Evolutionary conservation across 129 eudicot species (phyloP).

Genomic region (Escallonia rubra): DNA sequence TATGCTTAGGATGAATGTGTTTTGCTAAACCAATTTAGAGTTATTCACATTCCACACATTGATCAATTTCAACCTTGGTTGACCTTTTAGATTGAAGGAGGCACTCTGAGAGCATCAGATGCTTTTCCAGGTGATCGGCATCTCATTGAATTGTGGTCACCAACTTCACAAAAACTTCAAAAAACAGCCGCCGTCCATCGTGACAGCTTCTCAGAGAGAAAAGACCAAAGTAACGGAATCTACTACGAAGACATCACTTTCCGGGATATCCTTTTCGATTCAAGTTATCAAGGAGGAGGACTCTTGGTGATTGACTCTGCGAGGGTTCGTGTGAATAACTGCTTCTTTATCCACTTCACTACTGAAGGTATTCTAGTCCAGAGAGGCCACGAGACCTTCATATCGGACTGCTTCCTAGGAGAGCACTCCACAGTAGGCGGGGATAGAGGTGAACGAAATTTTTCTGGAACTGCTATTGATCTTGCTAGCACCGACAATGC

Average conservation of each 20-base stretch:
- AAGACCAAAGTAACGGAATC: conserved; percentile 25
- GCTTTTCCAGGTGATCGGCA: conserved; percentile 56
- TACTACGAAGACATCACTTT: conserved; percentile 63
- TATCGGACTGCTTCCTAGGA: conserved; percentile 52
- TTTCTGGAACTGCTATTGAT: conserved; percentile 54
- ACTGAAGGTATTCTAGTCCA: conserved; percentile 58
- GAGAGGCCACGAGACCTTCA: conserved; percentile 73
- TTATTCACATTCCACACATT: too few species aligned
- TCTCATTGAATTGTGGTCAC: conserved; percentile 54
- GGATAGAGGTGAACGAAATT: conserved; percentile 39
- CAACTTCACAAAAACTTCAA: conserved; percentile 20
- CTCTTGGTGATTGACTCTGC: conserved; percentile 54
- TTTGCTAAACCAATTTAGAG: too few species aligned
- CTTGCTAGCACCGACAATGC: conserved; percentile 63
- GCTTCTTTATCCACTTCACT: conserved; percentile 60
- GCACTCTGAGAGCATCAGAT: conserved; percentile 50
- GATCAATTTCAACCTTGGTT: too few species aligned
- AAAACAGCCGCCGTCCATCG: background rate
- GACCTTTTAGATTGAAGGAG: conserved; percentile 48
- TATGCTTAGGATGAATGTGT: too few species aligned
- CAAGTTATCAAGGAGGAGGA: conserved; percentile 54
- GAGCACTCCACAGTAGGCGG: conserved; percentile 62
- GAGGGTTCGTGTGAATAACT: conserved; percentile 45
- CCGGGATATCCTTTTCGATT: conserved; percentile 68
- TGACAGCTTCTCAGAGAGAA: conserved; percentile 14